Percentiles rank a stretch among this genome's conserved stretches.
Conservation (phyloP, 441 rosid species). For the Adansonia rubrostipa region DNA sequence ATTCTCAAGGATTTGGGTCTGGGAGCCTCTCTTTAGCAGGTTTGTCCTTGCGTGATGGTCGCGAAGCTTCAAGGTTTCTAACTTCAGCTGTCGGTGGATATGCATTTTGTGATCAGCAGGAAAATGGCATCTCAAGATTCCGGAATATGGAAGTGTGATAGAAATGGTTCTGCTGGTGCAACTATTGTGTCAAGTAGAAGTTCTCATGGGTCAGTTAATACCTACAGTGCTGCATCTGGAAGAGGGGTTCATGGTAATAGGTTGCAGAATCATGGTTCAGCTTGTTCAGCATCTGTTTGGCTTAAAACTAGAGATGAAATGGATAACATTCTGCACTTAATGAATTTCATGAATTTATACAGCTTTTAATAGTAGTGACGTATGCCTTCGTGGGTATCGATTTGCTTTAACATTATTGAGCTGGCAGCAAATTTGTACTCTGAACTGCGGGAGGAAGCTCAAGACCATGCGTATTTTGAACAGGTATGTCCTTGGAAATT, state of each 20-base stretch:
- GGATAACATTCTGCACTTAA: slow-evolving; percentile 63
- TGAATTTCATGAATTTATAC: slow-evolving; percentile 34
- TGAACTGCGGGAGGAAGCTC: slow-evolving; percentile 88
- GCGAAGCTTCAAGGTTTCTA: slow-evolving; percentile 53
- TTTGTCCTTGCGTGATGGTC: slow-evolving; percentile 6
- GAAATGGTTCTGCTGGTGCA: slow-evolving; percentile 68
- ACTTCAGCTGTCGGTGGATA: slow-evolving; percentile 57
- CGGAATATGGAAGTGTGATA: slow-evolving; percentile 79
- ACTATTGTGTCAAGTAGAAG: slow-evolving; percentile 80
- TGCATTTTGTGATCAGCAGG: slow-evolving; percentile 50
- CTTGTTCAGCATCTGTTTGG: slow-evolving; percentile 80
- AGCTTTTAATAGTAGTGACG: slow-evolving; percentile 30
- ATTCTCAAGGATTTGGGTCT: too few relatives aligned
- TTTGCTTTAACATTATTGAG: slow-evolving; percentile 53
- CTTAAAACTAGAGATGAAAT: slow-evolving; percentile 97
- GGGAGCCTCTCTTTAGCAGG: too few relatives aligned
- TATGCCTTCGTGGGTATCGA: slow-evolving; percentile 20
- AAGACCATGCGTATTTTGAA: slow-evolving; percentile 84
- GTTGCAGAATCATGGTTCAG: slow-evolving; percentile 61
- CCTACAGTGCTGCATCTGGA: slow-evolving; percentile 66
- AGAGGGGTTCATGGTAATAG: slow-evolving; percentile 67
- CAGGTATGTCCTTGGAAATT: slow-evolving; percentile 57
- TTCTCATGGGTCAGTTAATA: slow-evolving; percentile 57
- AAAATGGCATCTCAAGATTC: slow-evolving; percentile 83
- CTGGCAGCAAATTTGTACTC: slow-evolving; percentile 85